These are phyloP conservation scores for Fusarium tjaetaba DNA, from an alignment of 2,329 filamentous ascomycete genomes.

Conservation along the genomic window DNA sequence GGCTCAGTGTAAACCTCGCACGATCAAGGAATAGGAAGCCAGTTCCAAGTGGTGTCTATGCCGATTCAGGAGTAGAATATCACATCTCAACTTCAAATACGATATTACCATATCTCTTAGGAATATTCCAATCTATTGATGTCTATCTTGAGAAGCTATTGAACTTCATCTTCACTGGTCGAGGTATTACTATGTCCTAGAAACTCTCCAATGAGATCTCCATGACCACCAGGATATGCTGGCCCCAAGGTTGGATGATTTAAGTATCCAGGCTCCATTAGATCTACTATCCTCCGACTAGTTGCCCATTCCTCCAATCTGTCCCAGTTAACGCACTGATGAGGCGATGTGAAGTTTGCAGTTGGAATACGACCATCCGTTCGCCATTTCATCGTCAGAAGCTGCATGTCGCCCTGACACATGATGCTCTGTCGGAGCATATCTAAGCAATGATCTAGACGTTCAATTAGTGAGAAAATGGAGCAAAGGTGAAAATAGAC, in stretches of 20 bases:
- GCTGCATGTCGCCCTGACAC: neutral
- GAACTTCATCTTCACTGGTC: rapidly evolving
- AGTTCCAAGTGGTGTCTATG: no score
- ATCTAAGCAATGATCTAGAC: neutral
- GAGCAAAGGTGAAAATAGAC: no score
- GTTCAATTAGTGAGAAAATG: rapidly evolving
- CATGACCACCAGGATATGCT: neutral
- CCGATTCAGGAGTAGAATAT: no score
- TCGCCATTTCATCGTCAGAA: neutral
- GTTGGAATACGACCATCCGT: neutral
- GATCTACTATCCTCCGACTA: neutral
- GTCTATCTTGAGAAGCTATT: neutral
- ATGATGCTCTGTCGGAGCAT: neutral
- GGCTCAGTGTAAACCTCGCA: neutral
- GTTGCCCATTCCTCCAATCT: neutral
- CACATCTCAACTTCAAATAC: no score
- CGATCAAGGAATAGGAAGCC: no score
- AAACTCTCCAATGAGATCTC: neutral
- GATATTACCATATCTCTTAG: no score
- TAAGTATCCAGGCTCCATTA: neutral
- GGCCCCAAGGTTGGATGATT: neutral
- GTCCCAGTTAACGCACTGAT: neutral
- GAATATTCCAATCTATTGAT: no score
- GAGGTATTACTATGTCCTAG: neutral
- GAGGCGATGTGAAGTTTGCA: neutral